Percentiles rank a stretch among this genome's conserved stretches.
These are phyloP conservation scores for Phytophthora niederhauseri DNA, from an alignment of 352 stramenopile species.

Conservation along the genomic window DNA sequence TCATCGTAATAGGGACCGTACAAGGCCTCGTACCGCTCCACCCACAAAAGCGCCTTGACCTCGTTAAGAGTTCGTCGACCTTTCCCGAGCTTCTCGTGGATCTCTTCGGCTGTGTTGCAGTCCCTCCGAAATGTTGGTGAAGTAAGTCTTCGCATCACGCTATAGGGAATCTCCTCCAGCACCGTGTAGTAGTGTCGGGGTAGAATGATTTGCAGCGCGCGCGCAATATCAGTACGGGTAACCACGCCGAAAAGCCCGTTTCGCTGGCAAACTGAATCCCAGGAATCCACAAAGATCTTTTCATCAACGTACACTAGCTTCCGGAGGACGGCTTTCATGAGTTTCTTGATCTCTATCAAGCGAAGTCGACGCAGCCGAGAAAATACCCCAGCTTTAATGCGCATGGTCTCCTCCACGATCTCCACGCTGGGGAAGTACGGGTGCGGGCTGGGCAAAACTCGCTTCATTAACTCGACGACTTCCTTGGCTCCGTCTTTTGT, in stretches of 20 bases:
- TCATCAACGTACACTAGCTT: slow-evolving; percentile 49
- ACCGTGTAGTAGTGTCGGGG: slow-evolving; percentile 43
- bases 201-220: slow-evolving; percentile 44
- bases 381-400: slow-evolving; percentile 40
- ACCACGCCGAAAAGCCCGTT: slow-evolving; percentile 47
- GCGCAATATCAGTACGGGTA: slow-evolving; percentile 37
- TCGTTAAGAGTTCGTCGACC: slow-evolving; percentile 17
- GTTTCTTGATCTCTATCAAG: slow-evolving; percentile 53
- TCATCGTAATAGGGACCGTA: slow-evolving; percentile 29
- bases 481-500: slow-evolving; percentile 25
- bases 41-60: slow-evolving; percentile 55
- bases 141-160: slow-evolving; percentile 15
- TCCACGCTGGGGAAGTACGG: slow-evolving; percentile 50
- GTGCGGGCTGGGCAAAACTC: slow-evolving; percentile 50
- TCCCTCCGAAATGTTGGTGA: slow-evolving; percentile 26
- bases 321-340: slow-evolving; percentile 44
- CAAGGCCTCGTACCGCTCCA: slow-evolving; percentile 44
- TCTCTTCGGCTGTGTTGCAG: slow-evolving; percentile 34
- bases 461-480: slow-evolving; percentile 52
- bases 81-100: slow-evolving; percentile 32
- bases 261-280: slow-evolving; percentile 45
- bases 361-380: slow-evolving; percentile 44
- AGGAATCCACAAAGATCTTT: slow-evolving; percentile 48
- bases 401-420: slow-evolving; percentile 47
- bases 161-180: slow-evolving; percentile 27